Evolutionary conservation across 225 moss, liverwort and hornwort species (phyloP).

Genomic region (Sphagnum tenellum): DNA sequence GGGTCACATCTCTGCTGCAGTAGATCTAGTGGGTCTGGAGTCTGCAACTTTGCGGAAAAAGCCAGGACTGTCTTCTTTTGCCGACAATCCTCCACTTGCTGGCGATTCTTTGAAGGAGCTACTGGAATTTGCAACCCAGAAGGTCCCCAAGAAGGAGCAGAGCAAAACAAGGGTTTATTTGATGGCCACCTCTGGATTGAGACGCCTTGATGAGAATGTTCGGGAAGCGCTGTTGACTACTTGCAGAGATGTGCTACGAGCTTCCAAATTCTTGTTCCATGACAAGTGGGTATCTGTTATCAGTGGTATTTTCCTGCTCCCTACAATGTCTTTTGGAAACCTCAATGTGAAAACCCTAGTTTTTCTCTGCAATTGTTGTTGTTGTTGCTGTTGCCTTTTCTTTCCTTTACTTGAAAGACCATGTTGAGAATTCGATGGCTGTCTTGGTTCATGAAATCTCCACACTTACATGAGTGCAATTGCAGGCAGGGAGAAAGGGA

Average conservation of each 20-base stretch:
- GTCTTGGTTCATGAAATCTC: too few relatives aligned
- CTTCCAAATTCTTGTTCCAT: slow-evolving; percentile 58
- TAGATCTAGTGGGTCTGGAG: slow-evolving; percentile 54
- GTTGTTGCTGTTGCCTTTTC: too few relatives aligned
- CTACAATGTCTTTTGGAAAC: too few relatives aligned
- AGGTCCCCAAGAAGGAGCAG: slow-evolving; percentile 70
- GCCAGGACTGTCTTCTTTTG: slow-evolving; percentile 76
- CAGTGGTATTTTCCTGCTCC: slow-evolving; percentile 23
- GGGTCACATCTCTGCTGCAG: slow-evolving; percentile 26
- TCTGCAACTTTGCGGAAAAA: slow-evolving; percentile 52
- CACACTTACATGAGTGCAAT: too few relatives aligned
- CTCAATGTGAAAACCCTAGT: too few relatives aligned
- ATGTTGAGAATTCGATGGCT: too few relatives aligned
- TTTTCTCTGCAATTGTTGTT: too few relatives aligned
- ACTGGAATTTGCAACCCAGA: slow-evolving; percentile 69
- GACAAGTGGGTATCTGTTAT: slow-evolving; percentile 96
- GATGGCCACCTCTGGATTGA: slow-evolving; percentile 95
- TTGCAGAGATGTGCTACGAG: slow-evolving; percentile 49
- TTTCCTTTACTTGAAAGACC: too few relatives aligned
- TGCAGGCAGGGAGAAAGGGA: slow-evolving; percentile 84
- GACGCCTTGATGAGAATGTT: slow-evolving; percentile 50
- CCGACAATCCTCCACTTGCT: slow-evolving; percentile 55
- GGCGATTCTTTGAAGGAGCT: slow-evolving; percentile 65
- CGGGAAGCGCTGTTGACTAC: slow-evolving; percentile 66
- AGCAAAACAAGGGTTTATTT: slow-evolving; percentile 62